Evolutionary conservation across 768 basidiomycete genomes (phyloP).

Genomic region (Auricularia auricula-judae): DNA sequence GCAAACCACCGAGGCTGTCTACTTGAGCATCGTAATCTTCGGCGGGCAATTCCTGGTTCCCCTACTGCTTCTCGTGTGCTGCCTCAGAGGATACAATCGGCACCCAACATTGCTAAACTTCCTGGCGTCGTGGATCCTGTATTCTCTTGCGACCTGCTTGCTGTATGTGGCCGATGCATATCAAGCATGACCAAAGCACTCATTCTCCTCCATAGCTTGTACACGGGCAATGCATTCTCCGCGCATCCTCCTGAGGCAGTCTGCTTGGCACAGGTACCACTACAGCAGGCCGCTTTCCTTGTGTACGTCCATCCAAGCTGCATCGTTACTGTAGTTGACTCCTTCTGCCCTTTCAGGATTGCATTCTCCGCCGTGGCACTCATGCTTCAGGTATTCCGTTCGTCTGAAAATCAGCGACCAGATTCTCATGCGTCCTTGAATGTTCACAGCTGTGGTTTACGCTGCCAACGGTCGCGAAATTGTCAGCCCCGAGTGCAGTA

Average conservation of each 20-base stretch:
- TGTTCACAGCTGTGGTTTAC: not conserved
- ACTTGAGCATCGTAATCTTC: not conserved
- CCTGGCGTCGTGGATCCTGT: not conserved
- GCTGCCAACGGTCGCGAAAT: not conserved
- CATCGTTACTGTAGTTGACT: not conserved
- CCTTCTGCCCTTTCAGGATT: not conserved
- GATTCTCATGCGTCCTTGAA: not conserved
- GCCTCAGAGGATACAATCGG: not conserved
- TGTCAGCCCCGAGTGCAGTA: no score
- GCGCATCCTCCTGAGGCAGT: not conserved
- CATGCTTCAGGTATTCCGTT: not conserved
- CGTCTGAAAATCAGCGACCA: not conserved
- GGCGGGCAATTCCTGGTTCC: not conserved
- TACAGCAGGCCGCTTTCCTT: not conserved
- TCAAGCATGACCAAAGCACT: not conserved
- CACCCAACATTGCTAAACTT: not conserved
- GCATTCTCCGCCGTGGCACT: not conserved
- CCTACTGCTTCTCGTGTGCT: conserved; percentile 1
- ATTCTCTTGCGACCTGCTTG: not conserved
- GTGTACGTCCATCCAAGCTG: not conserved
- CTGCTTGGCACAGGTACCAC: not conserved
- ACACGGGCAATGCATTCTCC: not conserved
- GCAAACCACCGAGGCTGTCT: not conserved
- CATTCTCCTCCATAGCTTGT: not conserved
- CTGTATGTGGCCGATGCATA: not conserved